Evolutionary conservation across 305 asterid species (phyloP), one percentile per base, ranked within the genome.

Genomic region (Solanum hybrid): DNA sequence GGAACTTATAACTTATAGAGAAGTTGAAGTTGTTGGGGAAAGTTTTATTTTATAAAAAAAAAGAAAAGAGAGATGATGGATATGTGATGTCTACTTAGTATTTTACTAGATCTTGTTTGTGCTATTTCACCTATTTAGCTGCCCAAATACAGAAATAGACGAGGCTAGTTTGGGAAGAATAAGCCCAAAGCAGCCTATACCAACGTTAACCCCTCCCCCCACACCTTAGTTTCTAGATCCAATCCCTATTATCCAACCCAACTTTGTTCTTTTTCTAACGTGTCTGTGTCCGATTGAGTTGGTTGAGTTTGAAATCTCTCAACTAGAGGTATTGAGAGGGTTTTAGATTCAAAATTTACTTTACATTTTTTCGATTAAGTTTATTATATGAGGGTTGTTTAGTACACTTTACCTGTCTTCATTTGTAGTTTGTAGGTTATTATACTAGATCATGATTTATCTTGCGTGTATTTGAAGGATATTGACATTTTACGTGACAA

Each of bases 1-100:
- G 92, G 84, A 91, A 91, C 89, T 89, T 91, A 89, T 86, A 90
- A 87, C 89, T 87, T 77, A 75, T 88, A 86, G 85, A 88, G 87
- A 85, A 64, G 71, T 66, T 75, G 22, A 42, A 79, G 29, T 40
- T 73, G 88, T 88, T 89, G 88, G 34, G 12, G 69, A 56, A 19
- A 56, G 69, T 51, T 51, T 51, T 51, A 13, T 51, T 51, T 51
- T 51, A 14, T 15, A 5, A 15, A 15, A 17, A 17, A 56, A 17
- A 51, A 6, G 0, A 51, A 56, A 1, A 17, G 31, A 72, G 90
- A 66, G 86, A 77, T 77, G 88, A 82, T 45, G 42, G 90, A 88
- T 60, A 24, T 69, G 4, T 32, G 45, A 36, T 34, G 64, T 84
- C 87, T 72, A 87, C 32, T 35, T 22, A 13, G 85, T 79, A 78